Conservation (phyloP, 2,329 filamentous ascomycete genomes). For the Magnaporthiopsis poae region DNA sequence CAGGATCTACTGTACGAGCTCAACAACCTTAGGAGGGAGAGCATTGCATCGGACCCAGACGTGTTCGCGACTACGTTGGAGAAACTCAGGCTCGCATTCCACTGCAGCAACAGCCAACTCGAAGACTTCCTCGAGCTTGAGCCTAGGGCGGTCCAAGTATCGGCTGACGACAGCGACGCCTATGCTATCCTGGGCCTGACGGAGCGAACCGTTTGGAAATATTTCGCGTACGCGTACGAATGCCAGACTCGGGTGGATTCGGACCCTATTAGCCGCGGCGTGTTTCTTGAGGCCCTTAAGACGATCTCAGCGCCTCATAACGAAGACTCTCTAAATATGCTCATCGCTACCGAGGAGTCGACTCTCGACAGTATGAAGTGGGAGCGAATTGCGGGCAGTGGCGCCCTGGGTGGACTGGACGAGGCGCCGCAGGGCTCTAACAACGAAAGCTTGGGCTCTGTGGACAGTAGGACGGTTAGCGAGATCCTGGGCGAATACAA, state of each 20-base stretch:
- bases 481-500: conserved; percentile 7
- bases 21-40: not conserved
- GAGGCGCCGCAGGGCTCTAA: not conserved
- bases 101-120: conserved; percentile 7
- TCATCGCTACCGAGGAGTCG: conserved; percentile 6
- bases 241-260: conserved; percentile 13
- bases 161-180: conserved; percentile 7
- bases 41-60: not conserved
- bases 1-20: conserved; percentile 41
- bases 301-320: conserved; percentile 10
- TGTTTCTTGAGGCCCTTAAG: conserved; percentile 15
- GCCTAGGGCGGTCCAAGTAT: not conserved
- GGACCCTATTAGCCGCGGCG: conserved; percentile 11
- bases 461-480: not conserved
- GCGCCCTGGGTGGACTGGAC: not conserved
- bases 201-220: conserved; percentile 16
- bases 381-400: not conserved
- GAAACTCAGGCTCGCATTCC: conserved; percentile 13
- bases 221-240: conserved; percentile 19
- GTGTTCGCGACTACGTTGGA: not conserved
- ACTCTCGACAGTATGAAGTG: not conserved
- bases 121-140: conserved; percentile 1
- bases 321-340: conserved; percentile 5
- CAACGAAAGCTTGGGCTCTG: not conserved
- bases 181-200: conserved; percentile 17